A percentile compares a stretch with the other conserved stretches of the same genome.
Conservation (phyloP, 495 filamentous ascomycete genomes). For the Cudoniella acicularis region DNA sequence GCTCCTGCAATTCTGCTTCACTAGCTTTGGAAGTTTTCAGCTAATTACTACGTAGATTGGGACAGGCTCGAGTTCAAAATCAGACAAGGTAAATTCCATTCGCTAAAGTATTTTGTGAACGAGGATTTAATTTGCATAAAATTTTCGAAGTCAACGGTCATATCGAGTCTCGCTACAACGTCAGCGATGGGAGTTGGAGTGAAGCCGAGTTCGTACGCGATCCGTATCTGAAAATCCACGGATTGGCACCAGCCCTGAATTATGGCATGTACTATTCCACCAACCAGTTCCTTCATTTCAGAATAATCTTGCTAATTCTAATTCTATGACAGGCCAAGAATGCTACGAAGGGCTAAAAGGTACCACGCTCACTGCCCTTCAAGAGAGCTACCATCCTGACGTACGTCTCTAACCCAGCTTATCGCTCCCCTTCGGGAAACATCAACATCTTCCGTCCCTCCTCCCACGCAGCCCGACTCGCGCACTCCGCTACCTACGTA, state of each 20-base stretch:
- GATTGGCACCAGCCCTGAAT: conserved; percentile 82
- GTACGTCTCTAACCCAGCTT: conserved; percentile 53
- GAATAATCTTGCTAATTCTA: not conserved
- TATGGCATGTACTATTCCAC: conserved; percentile 48
- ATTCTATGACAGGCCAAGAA: conserved; percentile 51
- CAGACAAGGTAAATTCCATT: not conserved
- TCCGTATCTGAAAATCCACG: conserved; percentile 76
- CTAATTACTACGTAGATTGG: too few relatives aligned
- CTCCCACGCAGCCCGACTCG: conserved; percentile 72
- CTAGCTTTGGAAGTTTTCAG: too few relatives aligned
- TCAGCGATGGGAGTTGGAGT: conserved; percentile 66
- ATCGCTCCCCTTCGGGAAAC: conserved; percentile 58
- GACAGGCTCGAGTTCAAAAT: not conserved
- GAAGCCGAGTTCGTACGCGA: conserved; percentile 66
- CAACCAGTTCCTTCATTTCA: too few relatives aligned
- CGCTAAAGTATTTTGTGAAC: not conserved
- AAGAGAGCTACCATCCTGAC: not conserved
- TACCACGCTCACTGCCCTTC: not conserved
- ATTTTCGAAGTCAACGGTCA: conserved; percentile 80
- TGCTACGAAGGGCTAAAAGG: conserved; percentile 83
- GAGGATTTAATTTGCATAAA: too few relatives aligned
- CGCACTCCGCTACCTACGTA: conserved; percentile 69
- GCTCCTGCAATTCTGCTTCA: too few relatives aligned
- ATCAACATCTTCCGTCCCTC: conserved; percentile 77
- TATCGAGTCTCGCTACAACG: conserved; percentile 64